A percentile compares a stretch with the other conserved stretches of the same genome.
Conservation (phyloP, 2,329 filamentous ascomycete genomes). For the Curvularia spicifera region DNA sequence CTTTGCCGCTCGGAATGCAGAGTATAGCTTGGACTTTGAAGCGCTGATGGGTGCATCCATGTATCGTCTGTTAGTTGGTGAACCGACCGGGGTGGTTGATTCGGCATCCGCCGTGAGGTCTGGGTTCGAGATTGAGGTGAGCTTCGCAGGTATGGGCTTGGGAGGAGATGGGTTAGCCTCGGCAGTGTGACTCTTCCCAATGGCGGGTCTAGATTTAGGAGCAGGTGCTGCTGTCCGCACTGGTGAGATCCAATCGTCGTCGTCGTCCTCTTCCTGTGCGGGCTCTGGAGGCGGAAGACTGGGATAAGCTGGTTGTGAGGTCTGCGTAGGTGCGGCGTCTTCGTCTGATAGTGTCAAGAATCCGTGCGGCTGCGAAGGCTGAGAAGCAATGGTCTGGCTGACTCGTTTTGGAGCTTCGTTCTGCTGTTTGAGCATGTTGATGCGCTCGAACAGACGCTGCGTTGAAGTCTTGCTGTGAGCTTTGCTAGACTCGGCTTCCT, state of each 20-base stretch:
- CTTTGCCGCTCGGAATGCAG: slow-evolving; percentile 86
- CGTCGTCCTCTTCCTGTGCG: slow-evolving; percentile 39
- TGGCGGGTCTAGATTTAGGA: slow-evolving; percentile 53
- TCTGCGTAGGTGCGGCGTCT: slow-evolving; percentile 30
- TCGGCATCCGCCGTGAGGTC: slow-evolving; percentile 47
- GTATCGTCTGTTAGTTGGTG: slow-evolving; percentile 59
- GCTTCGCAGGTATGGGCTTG: slow-evolving; percentile 56
- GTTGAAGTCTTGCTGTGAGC: slow-evolving; percentile 89
- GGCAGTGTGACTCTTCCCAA: slow-evolving; percentile 67
- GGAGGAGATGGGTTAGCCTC: slow-evolving; percentile 51
- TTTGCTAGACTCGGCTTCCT: slow-evolving; percentile 62
- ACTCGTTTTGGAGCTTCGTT: slow-evolving; percentile 47
- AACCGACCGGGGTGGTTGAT: slow-evolving; percentile 65
- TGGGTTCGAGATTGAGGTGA: slow-evolving; percentile 55
- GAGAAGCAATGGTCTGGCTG: slow-evolving; percentile 48
- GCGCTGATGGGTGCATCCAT: slow-evolving; percentile 84
- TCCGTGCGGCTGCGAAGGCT: slow-evolving; percentile 33
- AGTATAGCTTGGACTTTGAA: slow-evolving; percentile 90
- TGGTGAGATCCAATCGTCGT: slow-evolving; percentile 65
- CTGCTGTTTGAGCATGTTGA: slow-evolving; percentile 72
- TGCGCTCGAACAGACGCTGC: slow-evolving; percentile 89
- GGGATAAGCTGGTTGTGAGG: slow-evolving; percentile 51
- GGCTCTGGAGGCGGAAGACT: slow-evolving; percentile 41
- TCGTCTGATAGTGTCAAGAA: slow-evolving; percentile 51
- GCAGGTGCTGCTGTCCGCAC: slow-evolving; percentile 49